phyloP scores from a whole-genome alignment of 169 alveolate genomes.

The Fabrea salina region DNA sequence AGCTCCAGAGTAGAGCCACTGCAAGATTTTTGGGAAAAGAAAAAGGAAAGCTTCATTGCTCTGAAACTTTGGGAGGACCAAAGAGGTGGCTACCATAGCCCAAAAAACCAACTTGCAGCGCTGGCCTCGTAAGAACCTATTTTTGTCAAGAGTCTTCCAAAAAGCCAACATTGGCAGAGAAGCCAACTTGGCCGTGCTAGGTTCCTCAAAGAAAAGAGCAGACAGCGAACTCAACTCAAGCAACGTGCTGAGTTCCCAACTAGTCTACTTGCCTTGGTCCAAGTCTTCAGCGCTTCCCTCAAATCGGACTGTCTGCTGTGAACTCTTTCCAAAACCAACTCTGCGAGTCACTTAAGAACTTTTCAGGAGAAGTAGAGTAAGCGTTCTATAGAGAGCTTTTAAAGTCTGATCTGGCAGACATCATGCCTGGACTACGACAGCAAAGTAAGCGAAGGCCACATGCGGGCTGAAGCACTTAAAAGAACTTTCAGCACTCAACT shows the following conservation, averaged over 20 bases:
- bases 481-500: neutral
- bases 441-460: neutral
- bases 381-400: neutral
- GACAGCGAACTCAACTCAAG: neutral
- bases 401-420: neutral
- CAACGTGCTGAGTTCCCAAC: neutral
- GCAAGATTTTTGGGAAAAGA: too few species aligned
- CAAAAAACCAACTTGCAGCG: neutral
- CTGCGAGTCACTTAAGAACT: neutral
- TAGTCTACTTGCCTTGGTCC: slow-evolving; percentile 2
- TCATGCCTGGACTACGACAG: neutral
- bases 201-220: neutral
- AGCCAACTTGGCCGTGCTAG: neutral
- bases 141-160: neutral
- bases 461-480: neutral
- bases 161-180: neutral
- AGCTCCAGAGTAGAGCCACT: too few species aligned
- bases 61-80: slow-evolving; percentile 6
- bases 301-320: neutral
- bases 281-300: neutral
- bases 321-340: neutral
- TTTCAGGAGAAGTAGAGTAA: slow-evolving; percentile 4
- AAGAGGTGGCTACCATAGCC: too few species aligned
- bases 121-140: neutral
- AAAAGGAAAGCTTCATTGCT: too few species aligned